phyloP scores from a whole-genome alignment of 352 stramenopile species.

The Globisporangium emineosum region DNA sequence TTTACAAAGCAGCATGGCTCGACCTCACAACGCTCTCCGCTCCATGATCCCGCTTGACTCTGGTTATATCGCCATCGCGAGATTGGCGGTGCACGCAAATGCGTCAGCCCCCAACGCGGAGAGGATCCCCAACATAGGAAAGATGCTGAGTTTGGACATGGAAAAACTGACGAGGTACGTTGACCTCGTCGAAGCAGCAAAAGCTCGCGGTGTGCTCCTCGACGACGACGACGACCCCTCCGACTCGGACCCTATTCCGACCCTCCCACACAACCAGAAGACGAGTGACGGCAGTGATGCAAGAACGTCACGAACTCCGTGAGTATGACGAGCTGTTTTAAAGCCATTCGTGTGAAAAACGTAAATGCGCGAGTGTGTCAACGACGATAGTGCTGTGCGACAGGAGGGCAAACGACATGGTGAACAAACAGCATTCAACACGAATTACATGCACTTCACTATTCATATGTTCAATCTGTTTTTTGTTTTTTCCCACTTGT shows the following conservation, averaged over 20 bases:
- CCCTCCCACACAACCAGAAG: neutral
- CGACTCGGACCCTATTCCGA: neutral
- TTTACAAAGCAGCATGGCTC: no score
- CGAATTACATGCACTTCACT: constrained; percentile 9
- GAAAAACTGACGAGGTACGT: neutral
- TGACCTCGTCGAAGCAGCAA: neutral
- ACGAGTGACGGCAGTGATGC: neutral
- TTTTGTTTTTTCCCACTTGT: neutral
- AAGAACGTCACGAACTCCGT: neutral
- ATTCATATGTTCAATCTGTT: constrained; percentile 17
- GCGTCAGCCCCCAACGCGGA: no score
- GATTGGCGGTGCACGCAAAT: neutral
- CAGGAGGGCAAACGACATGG: neutral
- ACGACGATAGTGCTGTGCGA: neutral
- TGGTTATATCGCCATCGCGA: neutral
- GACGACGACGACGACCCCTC: neutral
- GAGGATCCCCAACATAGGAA: neutral
- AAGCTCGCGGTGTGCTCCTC: neutral
- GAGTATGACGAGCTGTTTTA: neutral
- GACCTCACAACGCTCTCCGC: neutral
- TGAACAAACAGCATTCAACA: neutral
- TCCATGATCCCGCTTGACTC: neutral
- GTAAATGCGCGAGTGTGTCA: neutral
- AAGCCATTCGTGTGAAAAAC: neutral
- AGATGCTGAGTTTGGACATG: no score